These are phyloP conservation scores for Filobasidium floriforme DNA, from an alignment of 768 basidiomycete species.

Conservation along the genomic window DNA sequence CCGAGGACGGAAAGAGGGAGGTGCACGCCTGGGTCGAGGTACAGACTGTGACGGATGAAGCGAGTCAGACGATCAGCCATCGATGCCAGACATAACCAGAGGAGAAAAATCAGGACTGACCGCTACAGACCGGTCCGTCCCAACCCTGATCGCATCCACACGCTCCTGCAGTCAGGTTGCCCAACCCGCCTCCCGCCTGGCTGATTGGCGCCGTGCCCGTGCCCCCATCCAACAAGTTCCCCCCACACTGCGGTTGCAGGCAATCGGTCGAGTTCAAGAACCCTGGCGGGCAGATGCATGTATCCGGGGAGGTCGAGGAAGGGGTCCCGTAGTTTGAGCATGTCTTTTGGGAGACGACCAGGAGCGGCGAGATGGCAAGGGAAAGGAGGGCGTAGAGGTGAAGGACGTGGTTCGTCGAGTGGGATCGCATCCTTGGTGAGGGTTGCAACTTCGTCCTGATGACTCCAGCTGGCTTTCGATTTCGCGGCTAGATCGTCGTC, in stretches of 20 bases:
- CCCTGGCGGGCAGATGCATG: slow-evolving; percentile 54
- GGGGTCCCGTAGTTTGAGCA: slow-evolving; percentile 17
- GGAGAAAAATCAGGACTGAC: slow-evolving; percentile 21
- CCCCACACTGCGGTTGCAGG: slow-evolving; percentile 65
- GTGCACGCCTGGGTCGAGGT: slow-evolving; percentile 57
- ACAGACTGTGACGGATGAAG: slow-evolving; percentile 53
- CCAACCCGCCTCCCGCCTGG: slow-evolving; percentile 48
- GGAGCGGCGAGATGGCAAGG: background rate
- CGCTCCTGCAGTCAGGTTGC: slow-evolving; percentile 60
- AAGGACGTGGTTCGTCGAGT: no score
- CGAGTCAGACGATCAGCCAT: background rate
- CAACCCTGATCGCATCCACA: slow-evolving; percentile 70
- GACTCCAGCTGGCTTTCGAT: no score
- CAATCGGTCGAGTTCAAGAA: slow-evolving; percentile 46
- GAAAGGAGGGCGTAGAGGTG: background rate
- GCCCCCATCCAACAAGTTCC: slow-evolving; percentile 58
- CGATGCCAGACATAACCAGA: background rate
- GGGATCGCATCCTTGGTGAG: no score
- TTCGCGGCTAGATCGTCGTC: no score
- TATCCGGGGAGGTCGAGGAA: background rate
- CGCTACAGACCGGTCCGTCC: slow-evolving; percentile 53
- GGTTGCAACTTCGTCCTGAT: no score
- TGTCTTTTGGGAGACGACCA: slow-evolving; percentile 2
- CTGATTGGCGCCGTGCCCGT: slow-evolving; percentile 52
- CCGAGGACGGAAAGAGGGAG: slow-evolving; percentile 53